Conservation (phyloP, 768 basidiomycete genomes). For the Dioszegia aurantiaca region DNA sequence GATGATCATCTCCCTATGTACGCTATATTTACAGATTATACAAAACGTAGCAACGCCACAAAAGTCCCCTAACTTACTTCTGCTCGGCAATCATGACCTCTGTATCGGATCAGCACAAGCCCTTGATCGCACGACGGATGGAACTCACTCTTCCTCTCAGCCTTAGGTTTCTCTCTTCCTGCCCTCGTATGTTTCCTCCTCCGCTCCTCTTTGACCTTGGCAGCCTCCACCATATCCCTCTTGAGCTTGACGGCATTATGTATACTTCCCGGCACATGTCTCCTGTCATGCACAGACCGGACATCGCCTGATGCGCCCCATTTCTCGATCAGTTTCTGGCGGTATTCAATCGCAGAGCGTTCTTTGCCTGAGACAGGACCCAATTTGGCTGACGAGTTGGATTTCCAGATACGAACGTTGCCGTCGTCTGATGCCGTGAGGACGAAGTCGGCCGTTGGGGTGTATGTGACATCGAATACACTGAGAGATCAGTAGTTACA, state of each 20-base stretch:
- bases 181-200: conserved; percentile 82
- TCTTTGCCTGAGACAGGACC: conserved; percentile 88
- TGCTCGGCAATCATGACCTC: conserved; percentile 77
- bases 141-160: conserved; percentile 72
- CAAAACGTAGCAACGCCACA: not conserved
- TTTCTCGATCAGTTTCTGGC: conserved; percentile 77
- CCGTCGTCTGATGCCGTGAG: conserved; percentile 90
- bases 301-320: conserved; percentile 86
- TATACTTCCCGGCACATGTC: conserved; percentile 87
- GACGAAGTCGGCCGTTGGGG: conserved; percentile 85
- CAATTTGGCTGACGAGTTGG: conserved; percentile 84
- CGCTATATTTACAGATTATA: not conserved
- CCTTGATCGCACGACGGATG: not conserved
- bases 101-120: conserved; percentile 19
- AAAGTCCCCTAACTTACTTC: conserved; percentile 36
- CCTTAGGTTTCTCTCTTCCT: conserved; percentile 80
- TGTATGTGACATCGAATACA: conserved; percentile 83
- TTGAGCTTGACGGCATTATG: conserved; percentile 84
- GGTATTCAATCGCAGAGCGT: conserved; percentile 86
- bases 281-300: conserved; percentile 73
- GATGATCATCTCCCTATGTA: too few species aligned
- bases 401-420: conserved; percentile 89
- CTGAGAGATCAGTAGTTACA: conserved; percentile 54
- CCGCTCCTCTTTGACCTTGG: conserved; percentile 87
- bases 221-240: conserved; percentile 85